Evolutionary conservation across 164 flowering plant species (phyloP).

Genomic region (Akebia trifoliata): DNA sequence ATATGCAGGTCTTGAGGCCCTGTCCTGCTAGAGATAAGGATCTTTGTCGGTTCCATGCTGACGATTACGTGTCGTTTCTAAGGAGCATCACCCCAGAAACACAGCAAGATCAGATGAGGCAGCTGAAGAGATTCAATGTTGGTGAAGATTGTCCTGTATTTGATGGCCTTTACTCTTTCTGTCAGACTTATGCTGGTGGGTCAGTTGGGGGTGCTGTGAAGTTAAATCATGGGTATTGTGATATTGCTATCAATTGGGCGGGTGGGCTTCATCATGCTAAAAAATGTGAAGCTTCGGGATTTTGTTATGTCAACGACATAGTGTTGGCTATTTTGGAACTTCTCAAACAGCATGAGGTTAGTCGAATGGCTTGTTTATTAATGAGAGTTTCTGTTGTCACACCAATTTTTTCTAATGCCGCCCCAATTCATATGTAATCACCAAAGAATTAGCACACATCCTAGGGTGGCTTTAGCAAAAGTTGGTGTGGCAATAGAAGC

Average conservation of each 20-base stretch:
- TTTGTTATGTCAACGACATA: conserved; percentile 59
- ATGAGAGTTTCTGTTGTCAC: not conserved
- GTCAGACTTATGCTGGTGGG: conserved; percentile 59
- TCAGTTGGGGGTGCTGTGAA: conserved; percentile 53
- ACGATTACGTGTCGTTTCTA: conserved; percentile 49
- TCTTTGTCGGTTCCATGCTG: conserved; percentile 54
- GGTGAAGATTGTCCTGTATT: conserved; percentile 59
- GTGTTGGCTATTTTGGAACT: conserved; percentile 54
- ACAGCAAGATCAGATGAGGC: conserved; percentile 46
- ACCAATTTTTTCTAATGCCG: too few relatives aligned
- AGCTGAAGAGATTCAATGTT: conserved; percentile 49
- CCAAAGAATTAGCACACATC: too few relatives aligned
- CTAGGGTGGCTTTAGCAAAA: too few relatives aligned
- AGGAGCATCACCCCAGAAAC: conserved; percentile 49
- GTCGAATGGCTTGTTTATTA: not conserved
- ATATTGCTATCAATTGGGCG: conserved; percentile 60
- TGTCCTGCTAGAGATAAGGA: conserved; percentile 48
- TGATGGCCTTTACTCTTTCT: conserved; percentile 55
- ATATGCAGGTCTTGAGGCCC: conserved; percentile 52
- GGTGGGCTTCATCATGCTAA: conserved; percentile 67
- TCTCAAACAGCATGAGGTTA: conserved; percentile 43
- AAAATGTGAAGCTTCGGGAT: conserved; percentile 65
- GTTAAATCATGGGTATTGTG: conserved; percentile 37
- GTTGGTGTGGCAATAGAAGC: too few relatives aligned
- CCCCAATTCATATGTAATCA: too few relatives aligned